phyloP scores from a whole-genome alignment of 306 rosid species.

The Sindora glabra region DNA sequence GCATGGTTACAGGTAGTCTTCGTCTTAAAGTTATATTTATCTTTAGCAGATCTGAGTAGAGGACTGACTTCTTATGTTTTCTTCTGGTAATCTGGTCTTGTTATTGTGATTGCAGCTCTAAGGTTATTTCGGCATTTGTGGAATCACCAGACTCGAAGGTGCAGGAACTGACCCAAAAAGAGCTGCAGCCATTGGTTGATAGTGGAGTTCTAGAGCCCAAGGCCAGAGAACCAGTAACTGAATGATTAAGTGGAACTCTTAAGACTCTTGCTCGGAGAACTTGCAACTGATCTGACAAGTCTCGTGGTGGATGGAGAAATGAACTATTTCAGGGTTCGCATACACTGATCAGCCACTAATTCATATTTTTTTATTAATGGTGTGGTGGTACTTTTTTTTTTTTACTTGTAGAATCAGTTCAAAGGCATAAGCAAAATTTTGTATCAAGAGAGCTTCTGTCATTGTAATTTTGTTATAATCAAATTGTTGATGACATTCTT shows the following conservation, averaged over 20 bases:
- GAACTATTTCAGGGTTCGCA: neutral
- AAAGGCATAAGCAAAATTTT: constrained; percentile 18
- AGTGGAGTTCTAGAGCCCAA: constrained; percentile 46
- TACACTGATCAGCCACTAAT: constrained; percentile 1
- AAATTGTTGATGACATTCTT: neutral
- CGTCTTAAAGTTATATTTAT: neutral
- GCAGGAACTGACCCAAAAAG: constrained; percentile 39
- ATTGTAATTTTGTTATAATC: constrained; percentile 3
- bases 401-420: neutral
- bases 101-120: constrained; percentile 51
- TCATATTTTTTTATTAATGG: neutral
- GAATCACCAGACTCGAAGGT: constrained; percentile 60
- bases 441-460: constrained; percentile 8
- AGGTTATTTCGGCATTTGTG: constrained; percentile 71
- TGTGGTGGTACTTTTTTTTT: neutral
- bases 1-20: constrained; percentile 64
- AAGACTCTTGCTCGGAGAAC: too few species aligned
- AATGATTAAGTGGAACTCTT: too few species aligned
- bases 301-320: constrained; percentile 8
- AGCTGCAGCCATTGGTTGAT: constrained; percentile 68
- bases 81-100: neutral
- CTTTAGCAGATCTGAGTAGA: neutral
- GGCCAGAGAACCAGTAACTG: constrained; percentile 10
- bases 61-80: constrained; percentile 5
- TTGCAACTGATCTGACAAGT: too few species aligned